Evolutionary conservation across 345 rosid species (phyloP).

Genomic region (Dovyalis caffra): DNA sequence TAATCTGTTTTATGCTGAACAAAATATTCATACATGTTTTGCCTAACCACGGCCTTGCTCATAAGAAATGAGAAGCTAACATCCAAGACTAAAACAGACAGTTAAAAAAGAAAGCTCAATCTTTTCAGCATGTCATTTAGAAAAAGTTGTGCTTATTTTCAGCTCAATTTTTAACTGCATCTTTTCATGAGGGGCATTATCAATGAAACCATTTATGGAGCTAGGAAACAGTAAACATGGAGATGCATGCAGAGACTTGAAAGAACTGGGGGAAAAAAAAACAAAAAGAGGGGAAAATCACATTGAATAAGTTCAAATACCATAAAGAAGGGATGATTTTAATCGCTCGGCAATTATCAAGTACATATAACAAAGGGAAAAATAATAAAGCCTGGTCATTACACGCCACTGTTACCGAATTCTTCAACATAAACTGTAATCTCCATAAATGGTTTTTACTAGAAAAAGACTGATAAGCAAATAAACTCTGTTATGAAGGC

Average conservation of each 20-base stretch:
- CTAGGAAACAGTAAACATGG: background rate
- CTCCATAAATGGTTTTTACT: background rate
- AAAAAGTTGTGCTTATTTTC: conserved; percentile 18
- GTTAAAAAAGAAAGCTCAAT: conserved; percentile 2
- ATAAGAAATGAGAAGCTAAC: background rate
- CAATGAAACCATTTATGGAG: conserved; percentile 5
- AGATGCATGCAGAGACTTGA: background rate
- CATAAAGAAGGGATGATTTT: background rate
- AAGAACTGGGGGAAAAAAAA: background rate
- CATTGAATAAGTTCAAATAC: background rate
- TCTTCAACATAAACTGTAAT: background rate
- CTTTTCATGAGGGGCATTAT: conserved; percentile 13
- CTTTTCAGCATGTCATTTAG: conserved; percentile 28
- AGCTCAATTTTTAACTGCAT: conserved; percentile 22
- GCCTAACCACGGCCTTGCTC: background rate
- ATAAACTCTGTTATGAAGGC: background rate
- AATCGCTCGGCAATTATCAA: background rate
- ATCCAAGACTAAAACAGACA: background rate
- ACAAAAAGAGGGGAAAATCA: background rate
- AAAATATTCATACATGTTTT: background rate
- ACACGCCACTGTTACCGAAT: background rate
- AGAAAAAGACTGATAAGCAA: background rate
- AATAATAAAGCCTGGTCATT: background rate
- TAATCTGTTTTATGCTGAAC: background rate
- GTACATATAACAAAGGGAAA: background rate